A percentile compares a stretch with the other conserved stretches of the same genome.
Conservation (phyloP, 2,329 filamentous ascomycete species). For the Aspergillus ochraceoroseus region DNA sequence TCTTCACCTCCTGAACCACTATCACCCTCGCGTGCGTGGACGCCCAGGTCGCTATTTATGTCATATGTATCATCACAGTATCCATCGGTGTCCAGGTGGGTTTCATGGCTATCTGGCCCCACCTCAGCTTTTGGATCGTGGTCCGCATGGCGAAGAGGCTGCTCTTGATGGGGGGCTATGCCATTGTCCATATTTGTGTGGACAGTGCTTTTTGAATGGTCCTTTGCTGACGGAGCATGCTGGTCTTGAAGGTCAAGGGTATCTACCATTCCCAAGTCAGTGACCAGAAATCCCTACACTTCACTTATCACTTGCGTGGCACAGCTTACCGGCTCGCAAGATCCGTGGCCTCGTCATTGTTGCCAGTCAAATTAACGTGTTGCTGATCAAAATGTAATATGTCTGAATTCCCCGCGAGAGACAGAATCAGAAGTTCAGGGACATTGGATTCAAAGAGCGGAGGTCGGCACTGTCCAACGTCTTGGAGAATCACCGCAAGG, state of each 20-base stretch:
- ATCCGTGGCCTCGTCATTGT: constrained; percentile 44
- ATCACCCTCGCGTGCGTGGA: constrained; percentile 19
- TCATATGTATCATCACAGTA: constrained; percentile 34
- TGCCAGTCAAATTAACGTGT: constrained; percentile 12
- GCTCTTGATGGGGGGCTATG: constrained; percentile 76
- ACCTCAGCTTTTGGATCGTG: constrained; percentile 72
- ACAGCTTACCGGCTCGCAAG: constrained; percentile 43
- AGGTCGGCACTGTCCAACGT: constrained; percentile 13
- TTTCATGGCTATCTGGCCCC: constrained; percentile 58
- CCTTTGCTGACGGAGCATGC: constrained; percentile 74
- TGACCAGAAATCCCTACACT: not conserved
- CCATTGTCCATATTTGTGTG: constrained; percentile 49
- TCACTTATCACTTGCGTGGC: not conserved
- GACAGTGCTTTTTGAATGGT: constrained; percentile 60
- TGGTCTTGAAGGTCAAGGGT: constrained; percentile 91
- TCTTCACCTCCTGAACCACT: constrained; percentile 37
- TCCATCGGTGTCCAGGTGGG: constrained; percentile 42
- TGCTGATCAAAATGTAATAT: constrained; percentile 11
- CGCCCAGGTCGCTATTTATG: constrained; percentile 16
- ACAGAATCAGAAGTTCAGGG: constrained; percentile 21
- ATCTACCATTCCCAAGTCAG: constrained; percentile 51
- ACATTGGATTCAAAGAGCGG: constrained; percentile 15
- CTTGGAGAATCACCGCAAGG: constrained; percentile 1
- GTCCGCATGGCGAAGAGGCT: constrained; percentile 73
- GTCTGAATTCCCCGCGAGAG: constrained; percentile 17